These are phyloP conservation scores for Fragaria ananassa DNA, from an alignment of 306 rosid species.

Conservation along the genomic window DNA sequence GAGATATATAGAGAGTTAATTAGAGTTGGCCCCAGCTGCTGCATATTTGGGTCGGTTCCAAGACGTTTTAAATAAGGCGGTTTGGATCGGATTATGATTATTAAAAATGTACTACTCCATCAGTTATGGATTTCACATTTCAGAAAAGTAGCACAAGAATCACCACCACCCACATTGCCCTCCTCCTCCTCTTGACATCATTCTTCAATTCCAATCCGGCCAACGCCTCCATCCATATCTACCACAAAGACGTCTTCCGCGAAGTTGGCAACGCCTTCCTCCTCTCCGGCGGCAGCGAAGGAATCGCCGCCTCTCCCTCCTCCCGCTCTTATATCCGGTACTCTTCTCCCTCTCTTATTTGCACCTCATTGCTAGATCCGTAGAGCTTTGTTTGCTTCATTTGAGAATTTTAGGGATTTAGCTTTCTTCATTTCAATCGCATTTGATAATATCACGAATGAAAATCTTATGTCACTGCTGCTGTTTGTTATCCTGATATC, in stretches of 20 bases:
- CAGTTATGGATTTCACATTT: conserved; percentile 10
- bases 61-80: no score
- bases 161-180: not conserved
- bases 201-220: conserved; percentile 14
- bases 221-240: conserved; percentile 76
- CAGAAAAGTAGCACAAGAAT: not conserved
- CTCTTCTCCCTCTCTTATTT: not conserved
- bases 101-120: no score
- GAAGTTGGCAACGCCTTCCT: conserved; percentile 86
- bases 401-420: not conserved
- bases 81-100: no score
- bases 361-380: not conserved
- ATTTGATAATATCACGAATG: not conserved
- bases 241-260: conserved; percentile 50
- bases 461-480: not conserved
- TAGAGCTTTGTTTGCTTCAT: not conserved
- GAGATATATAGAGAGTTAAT: no score
- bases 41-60: no score
- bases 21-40: no score
- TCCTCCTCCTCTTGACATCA: not conserved
- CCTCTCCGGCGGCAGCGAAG: conserved; percentile 98
- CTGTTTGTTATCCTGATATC: no score
- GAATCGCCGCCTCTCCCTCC: conserved; percentile 49
- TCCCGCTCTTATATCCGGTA: conserved; percentile 62
- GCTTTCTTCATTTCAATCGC: not conserved